Evolutionary conservation across 495 filamentous ascomycete species (phyloP).

Genomic region (Cudoniella acicularis): DNA sequence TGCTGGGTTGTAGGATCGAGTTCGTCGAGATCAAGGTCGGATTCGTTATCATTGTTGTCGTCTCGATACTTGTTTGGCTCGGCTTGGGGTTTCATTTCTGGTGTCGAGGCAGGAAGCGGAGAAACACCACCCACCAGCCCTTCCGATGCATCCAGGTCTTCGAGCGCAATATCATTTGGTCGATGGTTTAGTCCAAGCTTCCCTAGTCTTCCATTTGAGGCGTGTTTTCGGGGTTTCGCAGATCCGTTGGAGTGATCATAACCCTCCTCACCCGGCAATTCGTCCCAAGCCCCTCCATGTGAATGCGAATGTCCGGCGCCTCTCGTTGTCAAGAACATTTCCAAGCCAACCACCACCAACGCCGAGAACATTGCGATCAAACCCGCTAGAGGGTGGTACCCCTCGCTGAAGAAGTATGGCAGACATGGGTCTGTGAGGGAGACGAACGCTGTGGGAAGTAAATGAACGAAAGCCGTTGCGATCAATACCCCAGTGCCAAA

Average conservation of each 20-base stretch:
- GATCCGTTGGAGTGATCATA: conserved; percentile 11
- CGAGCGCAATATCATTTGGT: conserved; percentile 39
- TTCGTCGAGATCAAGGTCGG: conserved; percentile 50
- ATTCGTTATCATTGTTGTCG: conserved; percentile 39
- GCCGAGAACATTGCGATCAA: conserved; percentile 76
- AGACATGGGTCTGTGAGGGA: conserved; percentile 81
- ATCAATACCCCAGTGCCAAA: conserved; percentile 86
- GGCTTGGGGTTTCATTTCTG: conserved; percentile 8
- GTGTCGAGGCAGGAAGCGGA: conserved; percentile 41
- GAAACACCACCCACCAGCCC: conserved; percentile 46
- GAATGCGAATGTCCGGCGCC: conserved; percentile 52
- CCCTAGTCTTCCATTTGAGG: conserved; percentile 13
- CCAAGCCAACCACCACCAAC: conserved; percentile 67
- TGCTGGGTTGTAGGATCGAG: conserved; percentile 35
- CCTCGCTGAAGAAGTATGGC: conserved; percentile 65
- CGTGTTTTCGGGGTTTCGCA: conserved; percentile 10
- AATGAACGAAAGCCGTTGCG: conserved; percentile 85
- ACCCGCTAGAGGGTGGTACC: conserved; percentile 73
- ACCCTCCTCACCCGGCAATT: conserved; percentile 16
- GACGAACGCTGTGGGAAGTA: conserved; percentile 76
- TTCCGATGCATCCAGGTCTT: conserved; percentile 39
- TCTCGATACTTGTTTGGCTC: conserved; percentile 14
- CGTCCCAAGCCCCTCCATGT: conserved; percentile 33
- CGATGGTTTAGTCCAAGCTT: conserved; percentile 29
- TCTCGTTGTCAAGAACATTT: conserved; percentile 67